Base-by-base conservation (phyloP, 2,329 filamentous ascomycete species). In the Emmonsiellopsis sp. region DNA sequence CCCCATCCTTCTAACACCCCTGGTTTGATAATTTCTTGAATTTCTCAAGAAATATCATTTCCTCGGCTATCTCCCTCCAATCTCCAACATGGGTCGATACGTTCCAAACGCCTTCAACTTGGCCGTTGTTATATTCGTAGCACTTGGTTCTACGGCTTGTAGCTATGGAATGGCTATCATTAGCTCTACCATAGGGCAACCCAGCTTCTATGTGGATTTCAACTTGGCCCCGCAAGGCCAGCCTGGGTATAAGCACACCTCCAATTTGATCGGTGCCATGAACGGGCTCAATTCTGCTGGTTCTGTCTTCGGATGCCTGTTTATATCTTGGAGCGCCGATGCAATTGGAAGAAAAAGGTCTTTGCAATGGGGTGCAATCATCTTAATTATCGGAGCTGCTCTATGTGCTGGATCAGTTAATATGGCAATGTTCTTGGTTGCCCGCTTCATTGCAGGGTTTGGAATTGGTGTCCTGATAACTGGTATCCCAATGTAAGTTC, bases 281-380 rank as follows among this genome's bases (percentile, higher is more conserved):
- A 76, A 75, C 61, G 74, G 73, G 37, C 63, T 76, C 5, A 73
- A 72, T 57, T 70, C 68, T 15, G 73, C 72, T 5, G 73, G 73
- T n/a, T 69, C 66, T 26, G 65, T 65, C 37, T 56, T 70, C 16
- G 73, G 69, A n/a, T 66, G 65, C 31, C 50, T 69, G 1, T 63
- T 66, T 54, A 70, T 66, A 42, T 65, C 69, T 7, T 75, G 73
- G 69, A 61, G 60, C n/a, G 67, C 67, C 6, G 70, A 74, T 51
- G 61, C 61, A 45, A 65, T 65, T 44, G 64, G 70, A 10, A 63
- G 73, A 2, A 71, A 71, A 54, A 61, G 63, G 30, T 69, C 66
- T 26, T 70, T 73, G 37, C 66, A 70, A 56, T 43, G 69, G 2
- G 70, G 69, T 5, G 65, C 64, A 11, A 48, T 66, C 0, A 59